Conservation (phyloP, 257 asterid species). For the Nicotiana undulata region DNA sequence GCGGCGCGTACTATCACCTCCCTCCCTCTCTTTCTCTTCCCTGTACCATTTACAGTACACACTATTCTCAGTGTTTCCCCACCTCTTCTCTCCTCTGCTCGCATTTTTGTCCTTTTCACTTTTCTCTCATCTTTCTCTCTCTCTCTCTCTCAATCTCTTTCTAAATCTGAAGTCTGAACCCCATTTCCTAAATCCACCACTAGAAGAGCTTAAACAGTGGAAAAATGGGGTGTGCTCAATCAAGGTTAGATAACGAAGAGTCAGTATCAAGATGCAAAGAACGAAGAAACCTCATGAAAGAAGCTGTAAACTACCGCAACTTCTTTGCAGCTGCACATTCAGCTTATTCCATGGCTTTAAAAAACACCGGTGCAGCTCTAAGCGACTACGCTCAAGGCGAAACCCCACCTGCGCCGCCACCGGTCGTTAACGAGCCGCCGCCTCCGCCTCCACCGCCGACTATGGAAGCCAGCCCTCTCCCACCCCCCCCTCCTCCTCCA, state of each 20-base stretch:
- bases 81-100: neutral
- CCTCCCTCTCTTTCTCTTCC: conserved; percentile 7
- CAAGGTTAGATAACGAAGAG: conserved; percentile 85
- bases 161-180: neutral
- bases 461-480: conserved; percentile 53
- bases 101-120: neutral
- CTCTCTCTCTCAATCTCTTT: neutral
- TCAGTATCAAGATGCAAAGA: conserved; percentile 92
- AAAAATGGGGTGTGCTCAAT: conserved; percentile 85
- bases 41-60: conserved; percentile 11
- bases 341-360: conserved; percentile 66
- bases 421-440: conserved; percentile 27
- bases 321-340: conserved; percentile 96
- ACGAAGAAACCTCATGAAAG: conserved; percentile 76
- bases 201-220: neutral
- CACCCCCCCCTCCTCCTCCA: conserved; percentile 85
- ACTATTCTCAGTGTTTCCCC: neutral
- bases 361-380: conserved; percentile 91
- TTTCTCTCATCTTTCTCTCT: neutral
- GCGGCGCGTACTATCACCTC: conserved; percentile 28
- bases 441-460: conserved; percentile 48
- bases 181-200: neutral
- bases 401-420: conserved; percentile 46
- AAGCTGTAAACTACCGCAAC: conserved; percentile 69
- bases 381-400: conserved; percentile 88